Percentiles rank a stretch among this genome's conserved stretches.
These are phyloP conservation scores for Spathaspora hagerdaliae DNA, from an alignment of 805 yeast genomes.

Conservation along the genomic window DNA sequence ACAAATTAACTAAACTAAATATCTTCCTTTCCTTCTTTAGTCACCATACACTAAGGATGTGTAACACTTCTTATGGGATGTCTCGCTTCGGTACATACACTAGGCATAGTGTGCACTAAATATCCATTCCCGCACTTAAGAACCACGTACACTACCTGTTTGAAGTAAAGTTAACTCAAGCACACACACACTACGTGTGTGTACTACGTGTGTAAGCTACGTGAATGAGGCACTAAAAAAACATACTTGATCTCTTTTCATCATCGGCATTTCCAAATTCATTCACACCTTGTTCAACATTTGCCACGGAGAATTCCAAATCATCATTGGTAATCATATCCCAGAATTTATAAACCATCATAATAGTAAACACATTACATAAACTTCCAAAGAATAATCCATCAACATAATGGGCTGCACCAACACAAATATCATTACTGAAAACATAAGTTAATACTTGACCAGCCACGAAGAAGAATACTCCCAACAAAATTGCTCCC, in stretches of 20 bases:
- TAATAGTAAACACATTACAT: constrained; percentile 73
- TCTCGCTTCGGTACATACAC: too few relatives aligned
- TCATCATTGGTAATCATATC: constrained; percentile 94
- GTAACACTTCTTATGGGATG: too few relatives aligned
- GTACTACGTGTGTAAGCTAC: background rate
- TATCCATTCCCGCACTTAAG: too few relatives aligned
- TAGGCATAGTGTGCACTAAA: too few relatives aligned
- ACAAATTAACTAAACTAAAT: too few relatives aligned
- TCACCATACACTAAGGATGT: too few relatives aligned
- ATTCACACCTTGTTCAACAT: constrained; percentile 34
- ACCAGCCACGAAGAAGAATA: constrained; percentile 74
- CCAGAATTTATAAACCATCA: constrained; percentile 98
- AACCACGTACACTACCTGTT: too few relatives aligned
- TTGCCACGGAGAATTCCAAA: constrained; percentile 78
- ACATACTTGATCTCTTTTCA: constrained; percentile 8
- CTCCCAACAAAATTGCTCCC: constrained; percentile 73
- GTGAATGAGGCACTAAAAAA: constrained; percentile 1
- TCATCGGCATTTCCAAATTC: constrained; percentile 17
- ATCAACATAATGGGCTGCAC: constrained; percentile 81
- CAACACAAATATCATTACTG: constrained; percentile 60
- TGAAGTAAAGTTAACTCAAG: too few relatives aligned
- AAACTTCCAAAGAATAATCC: constrained; percentile 83
- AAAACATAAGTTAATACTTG: constrained; percentile 73
- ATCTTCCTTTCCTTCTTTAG: too few relatives aligned
- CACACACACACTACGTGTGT: background rate